These are phyloP conservation scores for Salix dunnii DNA, from an alignment of 345 rosid species.

Conservation along the genomic window DNA sequence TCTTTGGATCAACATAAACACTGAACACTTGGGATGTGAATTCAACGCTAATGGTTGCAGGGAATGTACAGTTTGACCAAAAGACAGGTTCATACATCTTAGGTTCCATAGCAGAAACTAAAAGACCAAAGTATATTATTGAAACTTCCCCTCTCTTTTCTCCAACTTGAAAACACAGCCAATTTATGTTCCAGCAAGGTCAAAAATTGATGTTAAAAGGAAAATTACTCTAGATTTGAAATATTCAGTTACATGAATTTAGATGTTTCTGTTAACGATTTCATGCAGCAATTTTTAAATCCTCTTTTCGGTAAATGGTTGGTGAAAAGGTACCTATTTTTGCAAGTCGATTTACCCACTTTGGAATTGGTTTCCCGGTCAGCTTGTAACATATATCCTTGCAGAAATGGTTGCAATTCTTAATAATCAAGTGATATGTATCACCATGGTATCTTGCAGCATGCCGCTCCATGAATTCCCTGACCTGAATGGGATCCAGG, in stretches of 20 bases:
- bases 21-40: not conserved
- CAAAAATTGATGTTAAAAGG: not conserved
- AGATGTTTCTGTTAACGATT: not conserved
- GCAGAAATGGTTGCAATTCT: slow-evolving; percentile 98
- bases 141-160: not conserved
- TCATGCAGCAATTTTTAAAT: not conserved
- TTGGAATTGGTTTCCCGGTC: slow-evolving; percentile 75
- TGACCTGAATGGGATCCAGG: slow-evolving; percentile 76
- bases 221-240: not conserved
- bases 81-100: not conserved
- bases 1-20: not conserved
- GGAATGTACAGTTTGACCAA: not conserved
- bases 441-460: slow-evolving; percentile 84
- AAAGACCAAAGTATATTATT: not conserved
- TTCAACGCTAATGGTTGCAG: not conserved
- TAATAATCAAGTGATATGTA: slow-evolving; percentile 83
- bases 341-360: slow-evolving; percentile 96
- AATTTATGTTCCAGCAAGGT: not conserved
- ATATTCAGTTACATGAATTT: not conserved
- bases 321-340: slow-evolving; percentile 53
- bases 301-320: not conserved
- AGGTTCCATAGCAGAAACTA: not conserved
- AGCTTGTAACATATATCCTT: slow-evolving; percentile 69
- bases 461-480: slow-evolving; percentile 81
- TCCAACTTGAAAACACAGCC: not conserved